Evolutionary conservation across 768 basidiomycete genomes (phyloP).

Genomic region (Tulasnella sp.): DNA sequence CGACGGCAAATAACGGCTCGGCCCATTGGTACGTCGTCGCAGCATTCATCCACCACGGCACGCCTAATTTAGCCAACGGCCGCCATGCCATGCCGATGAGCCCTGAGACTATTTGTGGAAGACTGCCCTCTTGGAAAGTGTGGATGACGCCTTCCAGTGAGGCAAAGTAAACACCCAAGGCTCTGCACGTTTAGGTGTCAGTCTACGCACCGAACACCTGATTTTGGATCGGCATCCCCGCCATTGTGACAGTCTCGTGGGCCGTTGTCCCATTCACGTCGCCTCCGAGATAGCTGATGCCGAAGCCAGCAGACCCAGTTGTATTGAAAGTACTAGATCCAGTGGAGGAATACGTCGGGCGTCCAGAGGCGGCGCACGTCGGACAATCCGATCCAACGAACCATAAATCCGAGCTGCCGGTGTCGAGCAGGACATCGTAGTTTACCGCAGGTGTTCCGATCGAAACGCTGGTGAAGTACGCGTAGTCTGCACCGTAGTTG

Average conservation of each 20-base stretch:
- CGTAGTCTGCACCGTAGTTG: neutral
- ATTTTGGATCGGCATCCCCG: constrained; percentile 18
- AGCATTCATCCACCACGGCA: constrained; percentile 15
- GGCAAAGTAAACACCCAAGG: neutral
- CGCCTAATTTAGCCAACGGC: constrained; percentile 14
- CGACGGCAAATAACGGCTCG: constrained; percentile 20
- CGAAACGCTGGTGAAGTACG: neutral
- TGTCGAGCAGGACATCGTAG: constrained; percentile 21
- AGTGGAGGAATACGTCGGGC: constrained; percentile 1
- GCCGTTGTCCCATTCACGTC: constrained; percentile 18
- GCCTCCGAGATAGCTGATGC: constrained; percentile 21
- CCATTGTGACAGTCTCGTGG: constrained; percentile 20
- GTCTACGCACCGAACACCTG: constrained; percentile 20
- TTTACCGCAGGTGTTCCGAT: constrained; percentile 1
- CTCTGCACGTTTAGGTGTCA: neutral
- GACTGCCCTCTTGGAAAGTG: neutral
- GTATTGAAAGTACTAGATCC: constrained; percentile 15
- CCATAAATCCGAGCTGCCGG: constrained; percentile 22
- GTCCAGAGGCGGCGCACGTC: neutral
- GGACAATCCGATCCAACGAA: constrained; percentile 7
- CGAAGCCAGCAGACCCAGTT: neutral
- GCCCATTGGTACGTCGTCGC: neutral
- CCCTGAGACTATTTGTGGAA: constrained; percentile 15
- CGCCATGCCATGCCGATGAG: constrained; percentile 24
- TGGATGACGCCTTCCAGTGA: neutral